Base-by-base conservation (phyloP, 495 filamentous ascomycete genomes). In the Penicillium desertorum region DNA sequence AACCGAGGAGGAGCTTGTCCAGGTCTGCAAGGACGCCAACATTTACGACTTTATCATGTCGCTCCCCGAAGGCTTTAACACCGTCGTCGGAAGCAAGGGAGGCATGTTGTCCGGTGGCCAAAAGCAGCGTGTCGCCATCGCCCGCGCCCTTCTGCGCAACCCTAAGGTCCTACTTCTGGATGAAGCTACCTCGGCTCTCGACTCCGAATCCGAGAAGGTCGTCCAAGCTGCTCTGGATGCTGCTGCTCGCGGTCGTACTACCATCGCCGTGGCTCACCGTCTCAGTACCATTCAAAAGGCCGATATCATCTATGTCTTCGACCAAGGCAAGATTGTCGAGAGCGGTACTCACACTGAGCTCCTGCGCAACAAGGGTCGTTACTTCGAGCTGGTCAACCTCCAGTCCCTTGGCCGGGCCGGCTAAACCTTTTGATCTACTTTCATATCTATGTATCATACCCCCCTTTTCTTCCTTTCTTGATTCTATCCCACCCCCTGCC, bases 41-140 rank as follows among this genome's bases (percentile, higher is more conserved):
- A 96, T 96, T 62, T 91, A 92, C 69, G 90, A 94, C 62, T 96
- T 95, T 71, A 92, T 96, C 69, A 81, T 86, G 67, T 87, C 86
- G 44, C 73, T 86, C 14, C 84, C 86, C 22, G 87, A 93, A 7
- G 89, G 88, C 34, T 88, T 92, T 71, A 77, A 81, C 61, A 95
- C 90, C 11, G 62, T 86, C 14, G 87, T 91, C 30, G 90, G 90
- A 25, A 86, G 79, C 44, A 91, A 91, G 66, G 90, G 90, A 50
- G 79, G 84, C 51, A 85, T 90, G 72, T 77, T 95, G 20, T 90
- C 87, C 7, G 89, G 91, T 37, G 90, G 90, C 5, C 90, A 95
- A 69, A 91, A 91, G 62, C 90, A 95, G 66, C 86, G 90, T 45
- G 81, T 95, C 4, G 88, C 88, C 7, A 88, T 87, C 53, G 89